Evolutionary conservation across 345 rosid genomes (phyloP).

Genomic region (Eucalyptus sp.): DNA sequence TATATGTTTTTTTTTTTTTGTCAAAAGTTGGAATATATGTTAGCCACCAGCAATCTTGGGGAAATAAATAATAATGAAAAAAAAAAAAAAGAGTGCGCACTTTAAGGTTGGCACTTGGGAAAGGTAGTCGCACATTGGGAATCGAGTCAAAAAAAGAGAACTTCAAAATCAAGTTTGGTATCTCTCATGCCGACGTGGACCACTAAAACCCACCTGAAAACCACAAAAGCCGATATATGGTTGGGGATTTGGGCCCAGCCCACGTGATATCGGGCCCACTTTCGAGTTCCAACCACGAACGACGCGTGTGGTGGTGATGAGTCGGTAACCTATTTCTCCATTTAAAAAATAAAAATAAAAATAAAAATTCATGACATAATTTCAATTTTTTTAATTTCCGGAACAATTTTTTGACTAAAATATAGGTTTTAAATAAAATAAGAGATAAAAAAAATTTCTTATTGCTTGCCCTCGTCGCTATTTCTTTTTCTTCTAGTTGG

Average conservation of each 20-base stretch:
- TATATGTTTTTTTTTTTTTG: too few species aligned
- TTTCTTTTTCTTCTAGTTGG: too few species aligned
- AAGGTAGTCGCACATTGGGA: not conserved
- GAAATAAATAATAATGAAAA: not conserved
- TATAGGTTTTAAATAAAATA: too few species aligned
- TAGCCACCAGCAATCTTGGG: not conserved
- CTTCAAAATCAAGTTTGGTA: not conserved
- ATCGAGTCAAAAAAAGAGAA: not conserved
- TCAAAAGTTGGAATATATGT: not conserved
- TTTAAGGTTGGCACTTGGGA: not conserved
- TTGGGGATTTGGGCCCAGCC: not conserved
- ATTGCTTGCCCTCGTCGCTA: fast-evolving
- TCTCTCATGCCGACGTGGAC: not conserved
- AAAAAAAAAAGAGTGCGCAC: not conserved
- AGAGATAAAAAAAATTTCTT: too few species aligned
- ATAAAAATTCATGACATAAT: too few species aligned
- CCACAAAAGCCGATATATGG: not conserved
- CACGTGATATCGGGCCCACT: not conserved
- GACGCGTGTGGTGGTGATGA: not conserved
- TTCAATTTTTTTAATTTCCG: too few species aligned
- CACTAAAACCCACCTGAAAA: not conserved
- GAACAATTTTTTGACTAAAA: too few species aligned
- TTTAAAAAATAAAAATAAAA: too few species aligned
- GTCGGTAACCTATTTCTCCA: not conserved
- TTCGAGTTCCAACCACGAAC: not conserved